Percentiles rank a stretch among this genome's conserved stretches.
These are phyloP conservation scores for Millerozyma acaciae DNA, from an alignment of 805 yeast genomes.

Conservation along the genomic window DNA sequence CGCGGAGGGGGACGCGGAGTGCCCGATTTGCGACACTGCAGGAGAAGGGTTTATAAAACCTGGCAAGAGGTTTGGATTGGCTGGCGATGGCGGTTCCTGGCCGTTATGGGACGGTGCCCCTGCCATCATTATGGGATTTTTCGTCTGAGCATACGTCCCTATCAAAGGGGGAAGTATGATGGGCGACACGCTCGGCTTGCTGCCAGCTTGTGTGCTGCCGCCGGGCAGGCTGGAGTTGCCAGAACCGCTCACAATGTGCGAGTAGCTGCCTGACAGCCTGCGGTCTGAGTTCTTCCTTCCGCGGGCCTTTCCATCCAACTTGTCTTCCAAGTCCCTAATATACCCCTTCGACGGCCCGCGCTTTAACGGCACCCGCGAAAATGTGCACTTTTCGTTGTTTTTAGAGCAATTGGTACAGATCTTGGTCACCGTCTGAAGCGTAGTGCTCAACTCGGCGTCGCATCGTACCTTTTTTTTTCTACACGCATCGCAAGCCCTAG, in stretches of 20 bases:
- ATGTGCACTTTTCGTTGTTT: conserved; percentile 59
- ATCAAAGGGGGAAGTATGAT: conserved; percentile 31
- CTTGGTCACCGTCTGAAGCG: conserved; percentile 45
- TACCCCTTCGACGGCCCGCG: conserved; percentile 80
- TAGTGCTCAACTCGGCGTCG: conserved; percentile 51
- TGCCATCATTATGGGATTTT: conserved; percentile 8
- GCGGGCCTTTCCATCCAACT: conserved; percentile 18
- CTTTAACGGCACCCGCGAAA: conserved; percentile 68
- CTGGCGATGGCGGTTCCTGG: conserved; percentile 16
- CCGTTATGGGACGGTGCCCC: conserved; percentile 4
- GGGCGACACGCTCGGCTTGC: no score
- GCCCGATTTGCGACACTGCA: conserved; percentile 2
- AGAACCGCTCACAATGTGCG: no score
- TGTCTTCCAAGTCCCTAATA: conserved; percentile 40
- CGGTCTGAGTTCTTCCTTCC: conserved; percentile 1
- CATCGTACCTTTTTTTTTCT: conserved; percentile 70
- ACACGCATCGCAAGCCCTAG: conserved; percentile 80
- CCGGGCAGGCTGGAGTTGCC: conserved; percentile 5
- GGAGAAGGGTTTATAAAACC: conserved; percentile 5
- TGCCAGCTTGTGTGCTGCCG: conserved; percentile 5
- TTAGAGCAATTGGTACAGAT: conserved; percentile 62
- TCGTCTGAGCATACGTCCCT: conserved; percentile 12
- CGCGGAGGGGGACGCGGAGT: conserved; percentile 4
- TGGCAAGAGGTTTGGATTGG: conserved; percentile 8
- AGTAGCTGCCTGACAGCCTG: neutral